These are phyloP conservation scores for Botryosphaeria agaves DNA, from an alignment of 2,329 filamentous ascomycete species.

Conservation along the genomic window DNA sequence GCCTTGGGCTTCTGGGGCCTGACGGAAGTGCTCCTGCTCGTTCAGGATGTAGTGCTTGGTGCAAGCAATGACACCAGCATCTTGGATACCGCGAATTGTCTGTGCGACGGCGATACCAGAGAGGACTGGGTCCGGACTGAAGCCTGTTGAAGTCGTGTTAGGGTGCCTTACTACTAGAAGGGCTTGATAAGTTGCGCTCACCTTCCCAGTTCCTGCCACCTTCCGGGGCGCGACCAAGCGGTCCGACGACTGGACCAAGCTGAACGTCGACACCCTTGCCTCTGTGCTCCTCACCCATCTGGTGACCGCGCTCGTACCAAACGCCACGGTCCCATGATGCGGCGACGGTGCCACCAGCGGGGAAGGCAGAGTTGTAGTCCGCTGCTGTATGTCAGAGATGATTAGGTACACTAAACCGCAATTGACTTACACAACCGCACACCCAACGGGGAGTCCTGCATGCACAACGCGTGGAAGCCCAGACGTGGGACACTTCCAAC, in stretches of 20 bases:
- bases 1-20: constrained; percentile 37
- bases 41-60: constrained; percentile 63
- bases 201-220: constrained; percentile 59
- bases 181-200: too few relatives aligned
- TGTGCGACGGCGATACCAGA: constrained; percentile 55
- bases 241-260: constrained; percentile 62
- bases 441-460: constrained; percentile 75
- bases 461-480: constrained; percentile 56
- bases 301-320: constrained; percentile 49
- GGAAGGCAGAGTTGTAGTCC: constrained; percentile 71
- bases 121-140: constrained; percentile 58
- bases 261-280: constrained; percentile 60
- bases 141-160: constrained; percentile 15
- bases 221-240: constrained; percentile 49
- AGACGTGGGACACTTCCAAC: constrained; percentile 50
- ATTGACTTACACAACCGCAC: constrained; percentile 42
- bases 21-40: constrained; percentile 59
- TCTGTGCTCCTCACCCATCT: constrained; percentile 59
- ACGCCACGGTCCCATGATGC: constrained; percentile 67
- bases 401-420: not conserved
- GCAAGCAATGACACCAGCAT: constrained; percentile 66
- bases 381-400: constrained; percentile 18
- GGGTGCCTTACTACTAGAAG: constrained; percentile 1
- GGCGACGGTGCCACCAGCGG: constrained; percentile 60
- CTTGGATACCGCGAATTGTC: constrained; percentile 65